Base-by-base conservation (phyloP, 257 asterid species). In the Forsythia viridissima region DNA sequence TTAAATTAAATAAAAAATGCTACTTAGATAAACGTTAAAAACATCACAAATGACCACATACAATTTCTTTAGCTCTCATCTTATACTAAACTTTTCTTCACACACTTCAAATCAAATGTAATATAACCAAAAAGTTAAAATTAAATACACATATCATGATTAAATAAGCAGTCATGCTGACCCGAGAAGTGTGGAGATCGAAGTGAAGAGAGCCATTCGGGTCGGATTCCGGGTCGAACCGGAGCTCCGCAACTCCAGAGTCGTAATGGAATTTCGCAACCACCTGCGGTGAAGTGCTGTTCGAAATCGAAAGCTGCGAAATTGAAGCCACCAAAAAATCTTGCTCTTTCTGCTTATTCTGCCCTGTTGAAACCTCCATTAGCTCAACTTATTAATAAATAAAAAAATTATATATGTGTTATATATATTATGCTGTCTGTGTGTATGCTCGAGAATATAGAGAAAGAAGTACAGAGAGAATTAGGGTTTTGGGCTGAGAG, bases 261-360 rank as follows among this genome's bases (percentile, higher is more conserved):
- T 84, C 91, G 71, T 88, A 77, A 74, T 87, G 76, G 71, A 93
- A 92, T 79, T 94, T 85, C 81, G 92, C 96, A 74, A 89, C 86
- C 83, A 85, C 89, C 71, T 87, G 92, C 77, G 87, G 86, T 59
- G 90, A 85, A 77, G 94, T 73, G 43, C 85, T 77, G 70, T 88
- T 89, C n/a, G 94, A 85, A 77, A 87, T 82, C 72, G 93, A 83
- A 36, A 93, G 94, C 92, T 90, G 92, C 78, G 94, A 86, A 80
- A 92, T 80, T 41, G 97, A 93, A 8, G 90, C 95, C 71, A 93
- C 88, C 79, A 83, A 40, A 82, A 95, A 93, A 42, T 92, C 92
- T 43, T 88, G 87, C 84, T 83, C 90, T 73, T 65, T 80, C 73
- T 76, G 80, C 85, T 82, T 87, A 78, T 87, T 78, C 63, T 84